Evolutionary conservation across 768 basidiomycete genomes (phyloP).

Genomic region (Epithele typhae): DNA sequence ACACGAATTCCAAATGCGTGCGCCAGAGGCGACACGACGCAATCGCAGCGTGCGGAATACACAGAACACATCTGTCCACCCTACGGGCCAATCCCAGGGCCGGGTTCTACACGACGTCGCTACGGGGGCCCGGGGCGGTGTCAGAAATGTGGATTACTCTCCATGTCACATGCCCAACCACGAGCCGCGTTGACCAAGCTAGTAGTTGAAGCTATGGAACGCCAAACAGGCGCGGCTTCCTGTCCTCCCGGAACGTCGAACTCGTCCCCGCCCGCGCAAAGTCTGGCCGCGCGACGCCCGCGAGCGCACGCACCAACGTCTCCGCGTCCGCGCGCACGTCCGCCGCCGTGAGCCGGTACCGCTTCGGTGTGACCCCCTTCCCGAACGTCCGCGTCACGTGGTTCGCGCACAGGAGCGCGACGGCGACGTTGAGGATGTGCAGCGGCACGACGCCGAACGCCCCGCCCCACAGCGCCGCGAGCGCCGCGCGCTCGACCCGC

Average conservation of each 20-base stretch:
- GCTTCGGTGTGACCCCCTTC: constrained; percentile 56
- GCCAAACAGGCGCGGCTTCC: too few relatives aligned
- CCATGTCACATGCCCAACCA: too few relatives aligned
- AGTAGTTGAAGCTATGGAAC: too few relatives aligned
- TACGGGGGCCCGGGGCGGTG: too few relatives aligned
- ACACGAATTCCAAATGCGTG: neutral
- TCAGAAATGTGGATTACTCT: too few relatives aligned
- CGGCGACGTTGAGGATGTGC: constrained; percentile 55
- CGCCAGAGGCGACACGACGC: neutral
- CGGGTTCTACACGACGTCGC: too few relatives aligned
- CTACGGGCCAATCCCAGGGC: too few relatives aligned
- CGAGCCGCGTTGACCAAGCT: too few relatives aligned
- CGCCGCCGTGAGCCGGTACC: constrained; percentile 47
- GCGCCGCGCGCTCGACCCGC: constrained; percentile 45
- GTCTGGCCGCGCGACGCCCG: constrained; percentile 16
- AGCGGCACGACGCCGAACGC: constrained; percentile 56
- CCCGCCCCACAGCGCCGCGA: constrained; percentile 43
- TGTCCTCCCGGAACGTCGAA: constrained; percentile 22
- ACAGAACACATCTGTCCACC: too few relatives aligned
- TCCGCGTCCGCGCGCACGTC: constrained; percentile 36
- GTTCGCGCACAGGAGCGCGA: constrained; percentile 63
- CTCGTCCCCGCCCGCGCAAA: constrained; percentile 15
- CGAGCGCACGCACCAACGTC: constrained; percentile 13
- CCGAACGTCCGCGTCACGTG: constrained; percentile 61
- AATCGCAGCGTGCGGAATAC: neutral